Conservation (phyloP, 2,329 filamentous ascomycete genomes). For the Colletotrichum sp. region DNA sequence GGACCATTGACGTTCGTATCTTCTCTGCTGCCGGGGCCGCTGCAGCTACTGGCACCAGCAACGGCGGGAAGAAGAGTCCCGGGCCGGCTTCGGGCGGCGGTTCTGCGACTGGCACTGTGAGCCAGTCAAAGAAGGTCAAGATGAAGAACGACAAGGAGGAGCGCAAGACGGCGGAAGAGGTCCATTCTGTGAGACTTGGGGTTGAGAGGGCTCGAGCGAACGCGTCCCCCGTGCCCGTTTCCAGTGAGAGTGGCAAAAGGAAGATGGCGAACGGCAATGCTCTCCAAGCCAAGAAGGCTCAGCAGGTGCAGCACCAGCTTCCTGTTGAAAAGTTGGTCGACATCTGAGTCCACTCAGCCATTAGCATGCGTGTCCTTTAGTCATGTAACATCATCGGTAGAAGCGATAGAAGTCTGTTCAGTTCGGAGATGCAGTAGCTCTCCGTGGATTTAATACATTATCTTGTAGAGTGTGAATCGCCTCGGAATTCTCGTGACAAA, state of each 20-base stretch:
- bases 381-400: background rate
- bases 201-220: background rate
- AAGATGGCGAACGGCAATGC: background rate
- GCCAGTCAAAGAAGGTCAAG: background rate
- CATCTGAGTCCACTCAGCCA: background rate
- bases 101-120: background rate
- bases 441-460: background rate
- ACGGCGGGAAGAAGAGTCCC: background rate
- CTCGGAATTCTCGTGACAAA: background rate
- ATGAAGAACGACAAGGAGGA: background rate
- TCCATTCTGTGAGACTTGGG: background rate
- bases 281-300: background rate
- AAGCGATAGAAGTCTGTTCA: background rate
- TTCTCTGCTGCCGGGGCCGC: background rate
- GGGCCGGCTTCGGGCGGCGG: background rate
- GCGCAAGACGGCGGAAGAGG: conserved; percentile 6
- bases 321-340: conserved; percentile 12
- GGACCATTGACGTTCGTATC: conserved; percentile 12
- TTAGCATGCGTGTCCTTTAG: no score
- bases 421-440: background rate
- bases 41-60: background rate
- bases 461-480: background rate
- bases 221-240: background rate
- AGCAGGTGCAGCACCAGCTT: background rate
- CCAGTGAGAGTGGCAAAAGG: background rate